These are phyloP conservation scores for Rhizophora mangle DNA, from an alignment of 345 rosid genomes.

Conservation along the genomic window DNA sequence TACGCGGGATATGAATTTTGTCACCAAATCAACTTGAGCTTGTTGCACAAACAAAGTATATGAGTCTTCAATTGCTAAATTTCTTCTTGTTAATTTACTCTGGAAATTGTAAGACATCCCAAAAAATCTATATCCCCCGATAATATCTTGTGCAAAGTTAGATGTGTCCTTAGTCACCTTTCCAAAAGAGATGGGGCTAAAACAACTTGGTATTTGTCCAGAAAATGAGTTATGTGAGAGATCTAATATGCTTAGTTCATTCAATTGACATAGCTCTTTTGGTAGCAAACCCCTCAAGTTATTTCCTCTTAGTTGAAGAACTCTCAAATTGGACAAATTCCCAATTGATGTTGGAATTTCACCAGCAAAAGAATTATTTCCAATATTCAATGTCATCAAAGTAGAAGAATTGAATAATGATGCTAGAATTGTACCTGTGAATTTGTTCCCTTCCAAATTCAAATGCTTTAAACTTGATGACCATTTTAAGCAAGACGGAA, in stretches of 20 bases:
- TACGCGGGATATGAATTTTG: background rate
- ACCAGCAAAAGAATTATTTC: conserved; percentile 1
- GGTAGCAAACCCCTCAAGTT: background rate
- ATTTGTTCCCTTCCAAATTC: too few relatives aligned
- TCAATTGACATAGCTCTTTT: background rate
- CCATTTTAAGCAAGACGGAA: too few relatives aligned
- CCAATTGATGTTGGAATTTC: background rate
- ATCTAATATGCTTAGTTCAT: conserved; percentile 1
- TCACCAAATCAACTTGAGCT: background rate
- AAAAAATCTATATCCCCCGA: background rate
- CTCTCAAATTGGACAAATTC: background rate
- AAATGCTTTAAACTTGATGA: too few relatives aligned
- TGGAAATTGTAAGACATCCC: too few relatives aligned
- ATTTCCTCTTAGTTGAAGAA: background rate
- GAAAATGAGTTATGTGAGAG: conserved; percentile 1
- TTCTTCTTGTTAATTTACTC: background rate
- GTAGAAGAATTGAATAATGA: background rate
- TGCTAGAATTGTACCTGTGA: too few relatives aligned
- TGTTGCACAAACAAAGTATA: rapidly evolving
- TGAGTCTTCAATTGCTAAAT: background rate
- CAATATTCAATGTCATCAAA: background rate
- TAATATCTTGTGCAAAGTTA: background rate
- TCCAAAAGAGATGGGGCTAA: background rate
- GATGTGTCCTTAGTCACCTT: too few relatives aligned
- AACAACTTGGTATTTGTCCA: conserved; percentile 10